phyloP scores from a whole-genome alignment of 2,329 filamentous ascomycete genomes.

The Trichoderma sp. region DNA sequence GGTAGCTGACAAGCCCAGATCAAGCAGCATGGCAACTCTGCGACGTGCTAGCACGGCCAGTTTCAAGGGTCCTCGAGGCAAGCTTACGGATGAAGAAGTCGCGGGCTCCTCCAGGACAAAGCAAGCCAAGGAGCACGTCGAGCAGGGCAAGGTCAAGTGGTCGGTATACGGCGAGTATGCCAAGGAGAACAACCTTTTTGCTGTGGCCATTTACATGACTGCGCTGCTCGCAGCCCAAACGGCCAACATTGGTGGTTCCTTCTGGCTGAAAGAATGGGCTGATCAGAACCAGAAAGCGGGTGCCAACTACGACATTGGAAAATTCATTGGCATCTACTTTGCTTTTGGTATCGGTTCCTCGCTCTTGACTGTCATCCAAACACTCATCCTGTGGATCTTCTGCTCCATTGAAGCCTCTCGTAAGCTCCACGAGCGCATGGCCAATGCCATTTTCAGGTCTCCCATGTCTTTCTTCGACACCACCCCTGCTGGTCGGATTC shows the following conservation, averaged over 20 bases:
- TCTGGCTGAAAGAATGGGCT: constrained; percentile 95
- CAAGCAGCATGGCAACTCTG: constrained; percentile 74
- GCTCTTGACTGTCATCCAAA: constrained; percentile 82
- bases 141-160: constrained; percentile 99
- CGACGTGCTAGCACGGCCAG: constrained; percentile 89
- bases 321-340: constrained; percentile 94
- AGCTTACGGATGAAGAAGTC: constrained; percentile 79
- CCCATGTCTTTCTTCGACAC: constrained; percentile 99
- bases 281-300: constrained; percentile 69
- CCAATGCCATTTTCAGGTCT: constrained; percentile 91
- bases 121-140: constrained; percentile 81
- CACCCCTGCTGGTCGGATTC: constrained; percentile 89
- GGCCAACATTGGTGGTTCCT: constrained; percentile 75
- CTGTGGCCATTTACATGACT: constrained; percentile 75
- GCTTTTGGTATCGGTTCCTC: constrained; percentile 87
- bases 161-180: constrained; percentile 88
- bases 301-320: constrained; percentile 73
- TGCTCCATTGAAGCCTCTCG: constrained; percentile 98
- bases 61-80: constrained; percentile 81
- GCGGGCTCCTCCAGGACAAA: constrained; percentile 69
- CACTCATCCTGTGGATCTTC: constrained; percentile 96
- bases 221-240: constrained; percentile 78
- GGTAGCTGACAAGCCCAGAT: constrained; percentile 52
- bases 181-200: constrained; percentile 84
- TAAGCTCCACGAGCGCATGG: constrained; percentile 96